Evolutionary conservation across 2,329 filamentous ascomycete genomes (phyloP).

Genomic region (Colletotrichum paranaense): DNA sequence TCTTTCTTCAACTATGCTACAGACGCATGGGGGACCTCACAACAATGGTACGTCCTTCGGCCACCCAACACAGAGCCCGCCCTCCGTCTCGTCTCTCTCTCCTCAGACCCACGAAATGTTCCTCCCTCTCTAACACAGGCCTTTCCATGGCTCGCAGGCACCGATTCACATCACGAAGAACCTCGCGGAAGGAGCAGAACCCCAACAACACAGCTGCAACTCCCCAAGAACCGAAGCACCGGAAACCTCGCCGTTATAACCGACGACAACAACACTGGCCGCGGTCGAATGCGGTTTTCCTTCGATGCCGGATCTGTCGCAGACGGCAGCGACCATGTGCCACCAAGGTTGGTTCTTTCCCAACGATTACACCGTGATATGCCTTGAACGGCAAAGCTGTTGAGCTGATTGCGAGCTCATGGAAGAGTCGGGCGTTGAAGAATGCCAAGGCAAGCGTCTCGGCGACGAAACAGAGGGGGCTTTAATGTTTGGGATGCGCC

Average conservation of each 20-base stretch:
- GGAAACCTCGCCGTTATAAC: conserved; percentile 65
- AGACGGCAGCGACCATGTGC: conserved; percentile 66
- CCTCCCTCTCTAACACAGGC: conserved; percentile 23
- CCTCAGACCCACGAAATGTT: conserved; percentile 9
- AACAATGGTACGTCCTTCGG: conserved; percentile 49
- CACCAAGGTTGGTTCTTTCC: conserved; percentile 71
- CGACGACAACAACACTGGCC: conserved; percentile 60
- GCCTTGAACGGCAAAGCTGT: neutral
- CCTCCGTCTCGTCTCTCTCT: neutral
- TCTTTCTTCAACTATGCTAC: conserved; percentile 52
- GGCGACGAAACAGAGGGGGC: neutral
- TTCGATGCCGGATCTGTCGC: conserved; percentile 76
- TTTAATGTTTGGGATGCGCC: neutral
- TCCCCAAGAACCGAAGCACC: conserved; percentile 76
- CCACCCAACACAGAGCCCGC: neutral
- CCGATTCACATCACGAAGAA: conserved; percentile 51
- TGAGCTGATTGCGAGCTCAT: too few relatives aligned
- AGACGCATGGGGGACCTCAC: conserved; percentile 55
- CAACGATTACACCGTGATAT: neutral
- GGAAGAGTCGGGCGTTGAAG: neutral
- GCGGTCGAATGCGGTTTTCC: conserved; percentile 76
- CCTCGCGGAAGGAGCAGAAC: conserved; percentile 55
- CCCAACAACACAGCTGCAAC: conserved; percentile 58
- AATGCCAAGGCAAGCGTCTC: neutral
- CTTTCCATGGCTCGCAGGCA: conserved; percentile 49